Evolutionary conservation across 2,329 filamentous ascomycete species (phyloP).

Genomic region (Dactylella cylindrospora): DNA sequence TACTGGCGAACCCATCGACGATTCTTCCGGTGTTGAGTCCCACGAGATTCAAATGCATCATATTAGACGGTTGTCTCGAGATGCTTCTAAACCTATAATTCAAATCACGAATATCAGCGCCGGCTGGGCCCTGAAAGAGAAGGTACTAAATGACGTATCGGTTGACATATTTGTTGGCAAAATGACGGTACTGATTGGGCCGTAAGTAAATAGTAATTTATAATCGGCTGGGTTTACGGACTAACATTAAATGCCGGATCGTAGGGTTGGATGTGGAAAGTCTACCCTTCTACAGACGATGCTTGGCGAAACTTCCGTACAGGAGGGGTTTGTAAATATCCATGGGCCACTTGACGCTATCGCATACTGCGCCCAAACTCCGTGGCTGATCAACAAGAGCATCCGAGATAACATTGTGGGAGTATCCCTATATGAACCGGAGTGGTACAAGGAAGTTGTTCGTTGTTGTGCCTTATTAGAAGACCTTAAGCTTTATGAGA

Average conservation of each 20-base stretch:
- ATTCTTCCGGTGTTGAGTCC: background rate
- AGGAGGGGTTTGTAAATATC: conserved; percentile 49
- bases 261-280: conserved; percentile 55
- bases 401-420: conserved; percentile 54
- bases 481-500: conserved; percentile 52
- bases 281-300: conserved; percentile 53
- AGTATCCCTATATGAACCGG: conserved; percentile 48
- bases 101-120: conserved; percentile 10
- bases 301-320: conserved; percentile 51
- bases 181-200: conserved; percentile 15
- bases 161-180: conserved; percentile 19
- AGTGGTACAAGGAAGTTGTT: conserved; percentile 51
- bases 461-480: conserved; percentile 51
- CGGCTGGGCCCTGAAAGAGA: conserved; percentile 19
- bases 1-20: background rate
- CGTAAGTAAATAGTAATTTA: conserved; percentile 11
- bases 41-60: conserved; percentile 10
- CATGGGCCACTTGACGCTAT: conserved; percentile 49
- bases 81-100: conserved; percentile 5
- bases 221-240: background rate
- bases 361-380: conserved; percentile 53
- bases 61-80: conserved; percentile 1
- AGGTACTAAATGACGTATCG: conserved; percentile 19
- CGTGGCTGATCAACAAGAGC: conserved; percentile 52
- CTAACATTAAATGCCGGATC: background rate